These are phyloP conservation scores for Conoideocrella luteorostrata DNA, from an alignment of 2,329 filamentous ascomycete genomes.

Conservation along the genomic window DNA sequence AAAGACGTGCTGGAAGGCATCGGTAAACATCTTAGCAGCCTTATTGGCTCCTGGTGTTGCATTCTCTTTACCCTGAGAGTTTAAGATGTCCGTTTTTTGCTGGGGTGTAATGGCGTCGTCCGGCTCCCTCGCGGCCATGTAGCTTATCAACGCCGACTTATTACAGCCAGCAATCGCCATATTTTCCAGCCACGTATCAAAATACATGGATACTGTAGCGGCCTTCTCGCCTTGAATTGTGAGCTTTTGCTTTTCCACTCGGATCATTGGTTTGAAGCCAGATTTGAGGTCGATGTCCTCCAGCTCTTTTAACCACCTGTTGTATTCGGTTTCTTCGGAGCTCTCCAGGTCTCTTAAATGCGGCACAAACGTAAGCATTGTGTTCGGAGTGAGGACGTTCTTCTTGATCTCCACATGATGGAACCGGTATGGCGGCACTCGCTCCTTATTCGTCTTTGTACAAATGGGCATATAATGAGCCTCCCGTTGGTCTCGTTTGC, in stretches of 20 bases:
- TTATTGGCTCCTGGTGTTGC: constrained; percentile 34
- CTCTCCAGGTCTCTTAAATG: constrained; percentile 51
- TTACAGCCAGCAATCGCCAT: constrained; percentile 46
- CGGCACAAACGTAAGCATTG: constrained; percentile 54
- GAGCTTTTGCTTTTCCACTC: constrained; percentile 42
- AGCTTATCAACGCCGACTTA: constrained; percentile 45
- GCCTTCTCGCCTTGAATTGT: constrained; percentile 47
- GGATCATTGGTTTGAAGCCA: constrained; percentile 48
- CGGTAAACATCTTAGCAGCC: constrained; percentile 44
- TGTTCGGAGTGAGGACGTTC: constrained; percentile 54
- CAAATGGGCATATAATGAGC: constrained; percentile 34
- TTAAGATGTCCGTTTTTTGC: constrained; percentile 46
- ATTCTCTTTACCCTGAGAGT: constrained; percentile 35
- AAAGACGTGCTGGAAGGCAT: constrained; percentile 53
- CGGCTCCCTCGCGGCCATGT: constrained; percentile 43
- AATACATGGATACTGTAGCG: constrained; percentile 44
- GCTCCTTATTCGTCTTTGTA: constrained; percentile 42
- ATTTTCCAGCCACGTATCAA: constrained; percentile 46
- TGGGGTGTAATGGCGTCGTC: constrained; percentile 45
- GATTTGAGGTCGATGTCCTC: constrained; percentile 52
- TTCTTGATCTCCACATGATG: constrained; percentile 55
- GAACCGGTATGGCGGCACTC: constrained; percentile 53
- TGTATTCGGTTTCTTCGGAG: constrained; percentile 49
- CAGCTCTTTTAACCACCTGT: constrained; percentile 50
- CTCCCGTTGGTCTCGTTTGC: constrained; percentile 39